Percentiles rank a stretch among this genome's conserved stretches.
Conservation (phyloP, 495 filamentous ascomycete species). For the Tuber brumale region DNA sequence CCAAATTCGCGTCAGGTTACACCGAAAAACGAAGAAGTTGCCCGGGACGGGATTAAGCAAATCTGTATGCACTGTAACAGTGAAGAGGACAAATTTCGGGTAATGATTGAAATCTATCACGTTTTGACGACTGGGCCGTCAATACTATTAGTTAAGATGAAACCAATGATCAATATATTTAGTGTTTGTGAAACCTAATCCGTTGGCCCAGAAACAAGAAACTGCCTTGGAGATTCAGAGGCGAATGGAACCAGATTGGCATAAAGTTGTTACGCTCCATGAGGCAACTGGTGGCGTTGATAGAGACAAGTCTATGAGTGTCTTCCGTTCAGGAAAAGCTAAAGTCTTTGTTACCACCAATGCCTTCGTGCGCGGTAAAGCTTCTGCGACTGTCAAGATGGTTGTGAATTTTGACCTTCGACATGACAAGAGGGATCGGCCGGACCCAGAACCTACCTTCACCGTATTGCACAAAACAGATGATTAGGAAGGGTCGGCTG, state of each 20-base stretch:
- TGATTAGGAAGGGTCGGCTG: conserved; percentile 95
- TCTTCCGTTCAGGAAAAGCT: conserved; percentile 74
- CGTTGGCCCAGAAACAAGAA: conserved; percentile 57
- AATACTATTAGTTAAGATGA: conserved; percentile 84
- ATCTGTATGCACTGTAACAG: conserved; percentile 84
- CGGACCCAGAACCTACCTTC: conserved; percentile 94
- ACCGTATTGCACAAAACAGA: conserved; percentile 94
- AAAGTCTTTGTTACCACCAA: conserved; percentile 99
- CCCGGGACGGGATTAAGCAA: conserved; percentile 92
- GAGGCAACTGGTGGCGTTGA: conserved; percentile 74
- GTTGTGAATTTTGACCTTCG: conserved; percentile 91
- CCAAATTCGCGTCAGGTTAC: conserved; percentile 82
- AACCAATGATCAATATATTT: conserved; percentile 19
- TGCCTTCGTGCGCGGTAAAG: conserved; percentile 90
- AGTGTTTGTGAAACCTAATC: conserved; percentile 15
- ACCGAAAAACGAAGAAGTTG: conserved; percentile 80
- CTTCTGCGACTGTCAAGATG: conserved; percentile 91
- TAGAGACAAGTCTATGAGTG: conserved; percentile 77
- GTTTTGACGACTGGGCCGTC: conserved; percentile 91
- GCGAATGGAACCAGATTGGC: conserved; percentile 79
- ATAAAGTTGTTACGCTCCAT: conserved; percentile 81
- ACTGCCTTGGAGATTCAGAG: too few relatives aligned
- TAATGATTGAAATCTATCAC: conserved; percentile 88
- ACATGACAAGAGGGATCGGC: conserved; percentile 50
- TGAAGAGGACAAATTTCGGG: conserved; percentile 76